Percentiles rank a stretch among this genome's conserved stretches.
Conservation (phyloP, 169 alveolate species). For the Eimeria brunetti region DNA sequence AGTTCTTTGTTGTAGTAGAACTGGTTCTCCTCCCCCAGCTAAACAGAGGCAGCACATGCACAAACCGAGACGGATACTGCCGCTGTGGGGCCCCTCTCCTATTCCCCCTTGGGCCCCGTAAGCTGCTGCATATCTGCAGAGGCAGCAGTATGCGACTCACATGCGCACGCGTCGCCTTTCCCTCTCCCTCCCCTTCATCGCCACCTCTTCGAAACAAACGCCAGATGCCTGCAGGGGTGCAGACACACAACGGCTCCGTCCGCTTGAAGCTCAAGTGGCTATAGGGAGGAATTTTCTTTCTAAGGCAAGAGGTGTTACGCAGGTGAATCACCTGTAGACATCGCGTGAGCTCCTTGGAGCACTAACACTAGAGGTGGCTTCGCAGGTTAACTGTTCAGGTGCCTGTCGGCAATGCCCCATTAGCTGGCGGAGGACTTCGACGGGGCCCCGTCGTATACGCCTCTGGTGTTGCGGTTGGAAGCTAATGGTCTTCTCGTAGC, state of each 20-base stretch:
- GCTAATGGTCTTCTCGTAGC: background rate
- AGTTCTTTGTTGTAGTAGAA: slow-evolving; percentile 90
- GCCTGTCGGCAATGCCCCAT: background rate
- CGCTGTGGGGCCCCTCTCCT: background rate
- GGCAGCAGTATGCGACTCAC: background rate
- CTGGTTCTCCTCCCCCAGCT: slow-evolving; percentile 92
- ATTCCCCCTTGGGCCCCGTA: background rate
- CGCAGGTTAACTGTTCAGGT: background rate
- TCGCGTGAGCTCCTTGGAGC: slow-evolving; percentile 22
- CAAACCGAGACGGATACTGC: background rate
- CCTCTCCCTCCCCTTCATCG: slow-evolving; percentile 72
- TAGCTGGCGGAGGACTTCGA: background rate
- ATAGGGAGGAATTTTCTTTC: background rate
- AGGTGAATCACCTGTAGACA: slow-evolving; percentile 68
- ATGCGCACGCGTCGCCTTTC: slow-evolving; percentile 52
- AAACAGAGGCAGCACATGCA: background rate
- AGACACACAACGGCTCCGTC: background rate
- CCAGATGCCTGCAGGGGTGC: slow-evolving; percentile 57
- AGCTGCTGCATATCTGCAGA: background rate
- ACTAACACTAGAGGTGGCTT: background rate
- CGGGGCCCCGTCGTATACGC: background rate
- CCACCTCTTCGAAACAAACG: slow-evolving; percentile 69
- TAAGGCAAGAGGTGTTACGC: background rate
- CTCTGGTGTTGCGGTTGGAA: background rate
- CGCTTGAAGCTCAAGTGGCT: background rate